Conservation (phyloP, 2,329 filamentous ascomycete species). For the Stylonectria norvegica region DNA sequence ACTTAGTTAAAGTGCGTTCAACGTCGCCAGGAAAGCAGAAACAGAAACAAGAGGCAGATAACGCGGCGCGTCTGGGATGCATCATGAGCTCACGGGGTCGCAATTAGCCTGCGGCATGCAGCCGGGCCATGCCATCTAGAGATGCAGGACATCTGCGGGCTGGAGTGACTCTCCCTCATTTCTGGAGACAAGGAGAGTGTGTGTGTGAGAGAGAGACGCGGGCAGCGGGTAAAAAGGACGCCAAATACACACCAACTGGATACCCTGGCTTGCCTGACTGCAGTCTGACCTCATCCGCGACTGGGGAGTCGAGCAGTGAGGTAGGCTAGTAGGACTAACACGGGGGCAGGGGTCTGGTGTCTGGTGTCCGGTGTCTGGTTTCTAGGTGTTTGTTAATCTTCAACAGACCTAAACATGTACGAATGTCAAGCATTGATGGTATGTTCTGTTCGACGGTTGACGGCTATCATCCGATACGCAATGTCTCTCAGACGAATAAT, state of each 20-base stretch:
- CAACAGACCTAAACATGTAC: too few species aligned
- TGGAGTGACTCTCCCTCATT: too few species aligned
- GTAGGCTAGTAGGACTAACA: too few species aligned
- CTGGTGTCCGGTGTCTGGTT: too few species aligned
- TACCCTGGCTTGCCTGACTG: constrained; percentile 9
- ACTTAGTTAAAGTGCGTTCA: constrained; percentile 13
- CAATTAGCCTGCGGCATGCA: constrained; percentile 22
- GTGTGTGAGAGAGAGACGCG: neutral
- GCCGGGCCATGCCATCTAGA: constrained; percentile 8
- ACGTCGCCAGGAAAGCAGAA: too few species aligned
- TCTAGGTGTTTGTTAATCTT: neutral
- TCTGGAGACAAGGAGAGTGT: too few species aligned
- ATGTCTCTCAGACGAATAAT: constrained; percentile 1
- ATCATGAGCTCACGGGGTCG: constrained; percentile 26
- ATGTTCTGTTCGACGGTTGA: too few species aligned
- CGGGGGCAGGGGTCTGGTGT: too few species aligned
- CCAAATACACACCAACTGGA: too few species aligned
- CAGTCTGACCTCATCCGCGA: constrained; percentile 15
- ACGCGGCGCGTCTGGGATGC: constrained; percentile 18
- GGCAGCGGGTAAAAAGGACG: constrained; percentile 3
- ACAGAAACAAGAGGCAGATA: constrained; percentile 14
- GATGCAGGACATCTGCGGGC: constrained; percentile 6
- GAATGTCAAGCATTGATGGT: too few species aligned
- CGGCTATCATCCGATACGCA: constrained; percentile 4
- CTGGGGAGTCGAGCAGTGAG: neutral